Evolutionary conservation across 2,329 filamentous ascomycete genomes (phyloP), one percentile per base, ranked within the genome.

Genomic region (Epichloe typhina): DNA sequence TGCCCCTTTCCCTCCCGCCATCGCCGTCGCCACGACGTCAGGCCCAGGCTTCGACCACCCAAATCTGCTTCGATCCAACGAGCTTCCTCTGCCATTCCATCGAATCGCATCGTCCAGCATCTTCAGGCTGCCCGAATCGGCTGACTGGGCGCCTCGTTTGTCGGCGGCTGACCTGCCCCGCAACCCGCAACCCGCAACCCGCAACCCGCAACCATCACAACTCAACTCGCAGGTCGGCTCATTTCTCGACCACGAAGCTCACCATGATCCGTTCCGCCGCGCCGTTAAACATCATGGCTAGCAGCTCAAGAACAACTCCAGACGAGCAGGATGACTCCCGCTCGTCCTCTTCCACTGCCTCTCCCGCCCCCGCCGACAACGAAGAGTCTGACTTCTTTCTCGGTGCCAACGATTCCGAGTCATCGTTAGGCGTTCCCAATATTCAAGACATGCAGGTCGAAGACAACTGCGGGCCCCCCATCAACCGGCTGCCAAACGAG

Each of bases 381-480:
- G 86, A 90, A 63, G 91, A 96, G 69, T 95, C 89, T 58, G 91
- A 96, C 69, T 95, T 93, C 68, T 93, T 93, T 67, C 84, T 86
- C 64, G 79, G 77, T 52, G 84, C 86, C 60, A 95, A 96, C 71
- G 91, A 96, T 70, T 96, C 91, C 4, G 80, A 93, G 65, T 96
- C 91, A 1, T 96, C 91, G 1, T 77, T 96, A 51, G 89, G 88
- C 49, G 80, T 88, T 36, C 85, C 86, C 44, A 84, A 85, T 53
- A 77, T 88, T 53, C 82, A 83, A 62, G 85, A 88, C 61, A 84
- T 83, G 77, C 83, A 77, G 63, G 80, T 80, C 56, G 81, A 84
- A 62, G 73, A 80, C 58, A 76, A 78, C 61, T 86, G 84, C 61
- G 69, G 83, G 50, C 82, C 85, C 88, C 88, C 90, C 46, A 83